A percentile compares a stretch with the other conserved stretches of the same genome.
These are phyloP conservation scores for Leccinum laetum DNA, from an alignment of 1,284 basidiomycete species.

Conservation along the genomic window DNA sequence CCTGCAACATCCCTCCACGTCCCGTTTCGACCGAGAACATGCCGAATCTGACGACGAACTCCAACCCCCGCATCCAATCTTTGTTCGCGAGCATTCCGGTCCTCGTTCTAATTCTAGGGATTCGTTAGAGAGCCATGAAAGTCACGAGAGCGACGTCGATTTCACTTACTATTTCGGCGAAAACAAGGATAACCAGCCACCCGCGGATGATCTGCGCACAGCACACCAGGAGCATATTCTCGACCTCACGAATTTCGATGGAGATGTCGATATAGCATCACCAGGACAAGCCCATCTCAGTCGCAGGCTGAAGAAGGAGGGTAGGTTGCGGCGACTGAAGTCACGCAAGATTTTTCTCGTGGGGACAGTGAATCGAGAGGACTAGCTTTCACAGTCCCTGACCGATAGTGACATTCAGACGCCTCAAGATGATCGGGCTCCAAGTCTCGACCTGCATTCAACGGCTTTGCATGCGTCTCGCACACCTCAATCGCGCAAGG, in stretches of 20 bases:
- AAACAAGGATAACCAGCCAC: conserved; percentile 31
- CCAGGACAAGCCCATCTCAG: conserved; percentile 68
- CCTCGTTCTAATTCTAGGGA: conserved; percentile 24
- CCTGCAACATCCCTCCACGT: background rate
- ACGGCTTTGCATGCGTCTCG: background rate
- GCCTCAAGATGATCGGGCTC: background rate
- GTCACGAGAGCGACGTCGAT: conserved; percentile 33
- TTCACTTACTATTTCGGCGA: conserved; percentile 35
- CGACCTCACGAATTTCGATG: conserved; percentile 83
- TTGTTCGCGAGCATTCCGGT: conserved; percentile 26
- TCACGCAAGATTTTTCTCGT: conserved; percentile 40
- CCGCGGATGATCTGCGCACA: conserved; percentile 24
- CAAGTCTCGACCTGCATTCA: background rate
- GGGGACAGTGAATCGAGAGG: conserved; percentile 6
- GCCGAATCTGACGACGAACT: conserved; percentile 25
- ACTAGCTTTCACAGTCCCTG: background rate
- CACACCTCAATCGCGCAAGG: background rate
- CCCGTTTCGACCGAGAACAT: conserved; percentile 5
- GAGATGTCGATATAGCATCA: conserved; percentile 66
- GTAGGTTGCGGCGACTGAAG: conserved; percentile 61
- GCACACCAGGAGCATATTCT: conserved; percentile 43
- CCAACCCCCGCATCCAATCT: conserved; percentile 44
- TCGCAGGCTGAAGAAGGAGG: conserved; percentile 62
- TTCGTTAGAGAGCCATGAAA: conserved; percentile 36
- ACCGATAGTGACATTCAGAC: background rate